Conservation (phyloP, 306 rosid genomes). For the Pyrus bretschneideri region DNA sequence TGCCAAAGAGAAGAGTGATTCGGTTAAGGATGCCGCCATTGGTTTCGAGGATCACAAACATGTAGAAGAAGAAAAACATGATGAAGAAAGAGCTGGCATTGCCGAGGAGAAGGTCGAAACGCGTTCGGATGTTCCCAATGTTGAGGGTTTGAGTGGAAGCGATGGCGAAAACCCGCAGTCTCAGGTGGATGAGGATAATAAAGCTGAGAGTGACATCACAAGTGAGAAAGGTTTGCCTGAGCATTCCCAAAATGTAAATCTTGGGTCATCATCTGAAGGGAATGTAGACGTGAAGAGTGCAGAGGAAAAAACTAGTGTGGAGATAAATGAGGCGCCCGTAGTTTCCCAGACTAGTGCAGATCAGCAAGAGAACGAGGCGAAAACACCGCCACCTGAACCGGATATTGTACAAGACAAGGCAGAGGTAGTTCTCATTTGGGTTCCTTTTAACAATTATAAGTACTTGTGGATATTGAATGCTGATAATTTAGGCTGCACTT, state of each 20-base stretch:
- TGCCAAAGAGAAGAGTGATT: slow-evolving; percentile 31
- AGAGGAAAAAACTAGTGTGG: slow-evolving; percentile 20
- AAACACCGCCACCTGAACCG: slow-evolving; percentile 30
- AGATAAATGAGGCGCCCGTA: slow-evolving; percentile 27
- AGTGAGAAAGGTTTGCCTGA: slow-evolving; percentile 41
- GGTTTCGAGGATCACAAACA: slow-evolving; percentile 18
- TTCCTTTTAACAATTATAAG: background rate
- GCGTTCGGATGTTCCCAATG: slow-evolving; percentile 27
- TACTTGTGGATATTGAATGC: background rate
- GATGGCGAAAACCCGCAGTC: slow-evolving; percentile 23
- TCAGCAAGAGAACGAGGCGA: slow-evolving; percentile 28
- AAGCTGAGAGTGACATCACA: slow-evolving; percentile 10
- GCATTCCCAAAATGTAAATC: slow-evolving; percentile 22
- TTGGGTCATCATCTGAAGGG: slow-evolving; percentile 27
- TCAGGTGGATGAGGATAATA: slow-evolving; percentile 35
- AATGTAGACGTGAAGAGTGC: slow-evolving; percentile 23
- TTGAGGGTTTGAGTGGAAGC: slow-evolving; percentile 32
- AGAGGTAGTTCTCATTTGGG: slow-evolving; percentile 45
- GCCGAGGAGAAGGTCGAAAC: slow-evolving; percentile 44
- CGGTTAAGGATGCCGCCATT: slow-evolving; percentile 21
- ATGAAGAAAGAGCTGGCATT: slow-evolving; percentile 29
- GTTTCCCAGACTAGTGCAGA: slow-evolving; percentile 28
- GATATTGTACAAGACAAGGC: slow-evolving; percentile 26
- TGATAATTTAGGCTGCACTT: background rate
- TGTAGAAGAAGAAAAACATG: slow-evolving; percentile 27